Evolutionary conservation across 148 eudicot species (phyloP), one percentile per base, ranked within the genome.

Genomic region (Euryodendron excelsum): DNA sequence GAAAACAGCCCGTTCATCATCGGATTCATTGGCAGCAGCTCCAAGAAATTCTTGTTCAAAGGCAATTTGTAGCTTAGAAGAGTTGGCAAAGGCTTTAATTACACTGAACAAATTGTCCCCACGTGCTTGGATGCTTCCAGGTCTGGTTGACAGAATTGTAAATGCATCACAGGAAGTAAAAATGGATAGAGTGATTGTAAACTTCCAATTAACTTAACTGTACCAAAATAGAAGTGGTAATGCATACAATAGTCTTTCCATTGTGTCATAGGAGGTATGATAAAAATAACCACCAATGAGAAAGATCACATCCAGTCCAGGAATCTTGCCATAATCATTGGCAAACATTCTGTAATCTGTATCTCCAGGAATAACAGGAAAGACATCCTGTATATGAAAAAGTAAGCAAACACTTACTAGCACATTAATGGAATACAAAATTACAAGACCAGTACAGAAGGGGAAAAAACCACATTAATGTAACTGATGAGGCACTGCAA

Each of bases 91-190:
- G 81, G 93, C 97, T 91, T 88, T 90, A 74, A 92, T 83, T 53
- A 93, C 20, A 79, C 92, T 87, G 73, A 85, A 88, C 72, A 96
- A 83, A 88, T 96, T 96, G 34, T 96, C 98, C 77, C 99, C 99
- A 67, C 99, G 98, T 64, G 98, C 98, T 86, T 96, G 99, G 73
- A 96, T 88, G 85, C 98, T 96, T 87, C 99, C 99, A 25, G 98
- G 98, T 87, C 99, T 96, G 76, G 47, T 77, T 36, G 62, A 71
- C 25, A 83, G 78, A 74, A 77, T 79, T 71, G 68, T 55, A 76
- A 79, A 83, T 72, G 81, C 74, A 80, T 84, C 79, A 89, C 80
- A 77, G 58, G 73, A 80, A 83, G 75, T 60, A 77, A 50, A 28
- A 44, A 78, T 77, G 50, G 36, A 27, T 64, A 48, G 77, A 47